These are phyloP conservation scores for Umbelopsis sp. DNA, from an alignment of 371 early-diverging fungal genomes.

Conservation along the genomic window DNA sequence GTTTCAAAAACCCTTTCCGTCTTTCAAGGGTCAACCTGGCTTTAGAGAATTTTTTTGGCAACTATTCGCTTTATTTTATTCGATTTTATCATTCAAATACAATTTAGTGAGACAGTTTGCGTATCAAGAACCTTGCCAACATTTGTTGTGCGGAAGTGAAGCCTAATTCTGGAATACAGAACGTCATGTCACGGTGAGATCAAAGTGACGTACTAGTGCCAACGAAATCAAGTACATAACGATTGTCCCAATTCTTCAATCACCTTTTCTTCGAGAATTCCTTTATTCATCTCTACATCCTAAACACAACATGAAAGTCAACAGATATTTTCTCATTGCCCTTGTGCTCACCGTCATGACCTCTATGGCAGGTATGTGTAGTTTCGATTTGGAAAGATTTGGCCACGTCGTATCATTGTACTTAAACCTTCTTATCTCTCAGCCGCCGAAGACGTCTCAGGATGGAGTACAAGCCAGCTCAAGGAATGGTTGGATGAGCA, in stretches of 20 bases:
- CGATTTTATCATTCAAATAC: no score
- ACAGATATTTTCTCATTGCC: slow-evolving; percentile 5
- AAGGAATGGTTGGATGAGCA: slow-evolving; percentile 35
- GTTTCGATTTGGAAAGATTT: neutral
- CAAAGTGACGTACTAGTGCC: slow-evolving; percentile 7
- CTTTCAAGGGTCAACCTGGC: no score
- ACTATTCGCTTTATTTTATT: no score
- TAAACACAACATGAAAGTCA: slow-evolving; percentile 1
- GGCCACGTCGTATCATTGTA: neutral
- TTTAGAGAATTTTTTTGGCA: no score
- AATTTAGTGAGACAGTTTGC: no score
- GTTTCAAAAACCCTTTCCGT: no score
- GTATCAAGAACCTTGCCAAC: no score
- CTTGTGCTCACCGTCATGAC: neutral
- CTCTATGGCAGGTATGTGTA: neutral
- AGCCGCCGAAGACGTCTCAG: slow-evolving; percentile 23
- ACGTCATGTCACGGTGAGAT: slow-evolving; percentile 16
- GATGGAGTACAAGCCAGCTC: slow-evolving; percentile 36
- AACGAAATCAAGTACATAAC: neutral
- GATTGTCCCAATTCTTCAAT: neutral
- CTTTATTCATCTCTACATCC: neutral
- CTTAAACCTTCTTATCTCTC: neutral
- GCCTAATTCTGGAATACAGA: neutral
- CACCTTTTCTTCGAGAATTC: neutral
- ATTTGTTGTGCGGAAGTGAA: no score